Evolutionary conservation across 2,329 filamentous ascomycete species (phyloP), one percentile per base, ranked within the genome.

Genomic region (Didymella lethalis): DNA sequence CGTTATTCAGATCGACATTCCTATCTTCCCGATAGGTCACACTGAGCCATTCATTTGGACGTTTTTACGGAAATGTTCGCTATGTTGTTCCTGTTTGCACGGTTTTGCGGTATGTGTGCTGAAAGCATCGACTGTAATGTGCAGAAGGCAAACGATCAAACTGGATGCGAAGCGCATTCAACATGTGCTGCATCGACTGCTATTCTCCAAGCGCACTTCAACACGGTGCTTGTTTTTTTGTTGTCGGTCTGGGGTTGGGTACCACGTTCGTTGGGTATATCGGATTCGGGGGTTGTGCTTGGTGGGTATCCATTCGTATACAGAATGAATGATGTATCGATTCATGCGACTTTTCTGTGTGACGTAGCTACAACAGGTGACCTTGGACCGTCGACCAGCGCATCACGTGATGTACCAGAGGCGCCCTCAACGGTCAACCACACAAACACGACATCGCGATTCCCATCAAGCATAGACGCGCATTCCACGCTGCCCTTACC

Each of bases 41-140:
- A 71, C 65, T 70, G 66, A 70, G 67, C 69, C 69, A 66, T 71
- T 71, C 67, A 69, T 60, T 60, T 36, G 29, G 7, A 23, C 16
- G 18, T 38, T 16, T 7, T 18, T 10, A 43, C 36, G 23, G 14
- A 11, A 28, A n/a, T 26, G 16, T 44, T 29, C 16, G 7, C 11
- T 12, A 36, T 31, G 16, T 38, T 7, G 46, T 46, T 46, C 31
- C 29, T 40, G 25, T 40, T n/a, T 46, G 38, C 26, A 14, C 43
- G 25, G 32, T 18, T 34, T 23, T 23, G 23, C 23, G 23, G 23
- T 23, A 23, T 23, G 23, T 23, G 23, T 23, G 23, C 23, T 23
- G 23, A 23, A 2, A 2, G 38, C 38, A 28, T 31, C 4, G 52
- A 29, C 38, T 45, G 46, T 28, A 34, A 44, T 28, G 29, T 34